These are phyloP conservation scores for Amanita thiersii DNA, from an alignment of 768 basidiomycete species.

Conservation along the genomic window DNA sequence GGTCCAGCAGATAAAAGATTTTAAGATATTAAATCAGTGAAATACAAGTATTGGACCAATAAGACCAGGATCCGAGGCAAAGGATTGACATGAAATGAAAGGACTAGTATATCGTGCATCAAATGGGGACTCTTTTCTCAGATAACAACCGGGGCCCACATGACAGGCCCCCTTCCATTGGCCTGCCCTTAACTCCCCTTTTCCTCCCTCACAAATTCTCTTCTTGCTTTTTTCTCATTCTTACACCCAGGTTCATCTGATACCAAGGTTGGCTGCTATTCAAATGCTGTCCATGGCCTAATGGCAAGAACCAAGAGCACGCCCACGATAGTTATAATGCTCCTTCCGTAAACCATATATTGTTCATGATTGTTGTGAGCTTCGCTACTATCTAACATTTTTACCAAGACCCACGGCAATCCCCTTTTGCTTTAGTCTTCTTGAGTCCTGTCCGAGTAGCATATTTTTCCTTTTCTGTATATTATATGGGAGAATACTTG, in stretches of 20 bases:
- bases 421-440: too few relatives aligned
- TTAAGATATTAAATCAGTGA: too few relatives aligned
- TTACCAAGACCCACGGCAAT: slow-evolving; percentile 10
- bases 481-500: too few relatives aligned
- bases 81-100: too few relatives aligned
- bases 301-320: slow-evolving; percentile 74
- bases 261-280: slow-evolving; percentile 58
- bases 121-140: too few relatives aligned
- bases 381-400: slow-evolving; percentile 54
- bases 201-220: neutral
- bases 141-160: too few relatives aligned
- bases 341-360: slow-evolving; percentile 22
- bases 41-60: too few relatives aligned
- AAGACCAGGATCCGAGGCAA: neutral
- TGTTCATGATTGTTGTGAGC: slow-evolving; percentile 23
- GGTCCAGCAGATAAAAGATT: neutral
- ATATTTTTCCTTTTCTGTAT: too few relatives aligned
- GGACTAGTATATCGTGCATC: too few relatives aligned
- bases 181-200: slow-evolving; percentile 27
- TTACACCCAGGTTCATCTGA: slow-evolving; percentile 51
- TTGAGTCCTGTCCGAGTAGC: too few relatives aligned
- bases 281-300: slow-evolving; percentile 46
- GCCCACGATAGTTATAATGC: slow-evolving; percentile 69
- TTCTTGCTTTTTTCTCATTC: slow-evolving; percentile 23
- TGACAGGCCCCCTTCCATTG: too few relatives aligned